Evolutionary conservation across 176 grass and related monocot species (phyloP), one percentile per base, ranked within the genome.

Genomic region (Avena eriantha): DNA sequence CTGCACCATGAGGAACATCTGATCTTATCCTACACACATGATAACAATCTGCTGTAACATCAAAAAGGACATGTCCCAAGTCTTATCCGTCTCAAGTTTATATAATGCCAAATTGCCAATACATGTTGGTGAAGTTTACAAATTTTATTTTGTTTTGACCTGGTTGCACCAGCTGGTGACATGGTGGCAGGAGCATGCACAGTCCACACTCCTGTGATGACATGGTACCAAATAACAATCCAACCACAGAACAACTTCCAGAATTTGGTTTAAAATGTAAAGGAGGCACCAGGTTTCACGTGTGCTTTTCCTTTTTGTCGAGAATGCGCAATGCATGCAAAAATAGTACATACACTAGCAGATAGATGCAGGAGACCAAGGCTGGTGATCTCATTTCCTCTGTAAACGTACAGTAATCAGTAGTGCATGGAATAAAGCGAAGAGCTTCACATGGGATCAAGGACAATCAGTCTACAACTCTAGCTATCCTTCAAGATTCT

Each of bases 361-460:
- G 29, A 67, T n/a, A 15, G 10, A 29, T 59, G 80, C 45, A 83
- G 64, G 10, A 74, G 35, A 74, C 68, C 55, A 80, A 59, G 76
- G 39, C 21, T 60, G 12, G 22, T 8, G 67, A 87, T 56, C 46
- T 74, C 49, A 57, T 67, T 69, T 41, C 21, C 75, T 41, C 58
- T 69, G 85, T 67, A 80, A 87, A 76, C 48, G 68, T 53, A 85
- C 60, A 81, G 51, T 83, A 88, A 85, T 77, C 86, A 64, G 17
- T 85, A 36, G 31, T 53, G 48, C 47, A 78, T 77, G 71, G 82
- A 82, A 88, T 91, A 91, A 85, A 88, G 86, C 71, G 71, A 85
- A 71, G 51, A 82, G 78, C 64, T 88, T 78, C 90, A 85, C 90
- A 91, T 91, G 90, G 82, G 89, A 91, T 91, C 81, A 87, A 87